Evolutionary conservation across 2,329 filamentous ascomycete species (phyloP).

Genomic region (Intubia oerlemansii): DNA sequence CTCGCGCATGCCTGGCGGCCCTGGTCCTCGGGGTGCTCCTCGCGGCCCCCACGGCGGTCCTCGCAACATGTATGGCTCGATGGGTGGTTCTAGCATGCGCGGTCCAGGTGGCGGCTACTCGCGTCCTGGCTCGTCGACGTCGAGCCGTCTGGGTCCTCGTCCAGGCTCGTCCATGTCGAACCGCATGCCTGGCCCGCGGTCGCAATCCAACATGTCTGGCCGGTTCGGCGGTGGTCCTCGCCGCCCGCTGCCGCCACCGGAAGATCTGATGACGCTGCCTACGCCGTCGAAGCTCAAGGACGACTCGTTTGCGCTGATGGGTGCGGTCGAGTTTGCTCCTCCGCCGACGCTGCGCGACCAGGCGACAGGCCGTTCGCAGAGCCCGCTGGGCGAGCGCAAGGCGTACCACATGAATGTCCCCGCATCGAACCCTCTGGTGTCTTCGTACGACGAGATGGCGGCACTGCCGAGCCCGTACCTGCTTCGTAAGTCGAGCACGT

Average conservation of each 20-base stretch:
- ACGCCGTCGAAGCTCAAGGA: constrained; percentile 72
- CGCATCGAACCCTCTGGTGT: constrained; percentile 56
- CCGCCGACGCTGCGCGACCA: constrained; percentile 45
- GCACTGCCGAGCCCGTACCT: constrained; percentile 75
- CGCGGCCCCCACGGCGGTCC: constrained; percentile 10
- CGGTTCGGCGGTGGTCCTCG: constrained; percentile 18
- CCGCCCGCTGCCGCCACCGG: constrained; percentile 45
- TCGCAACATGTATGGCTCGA: constrained; percentile 22
- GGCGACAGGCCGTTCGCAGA: constrained; percentile 45
- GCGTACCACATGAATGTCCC: constrained; percentile 58
- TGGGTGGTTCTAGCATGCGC: constrained; percentile 22
- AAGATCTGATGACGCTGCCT: constrained; percentile 53
- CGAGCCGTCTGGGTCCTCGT: constrained; percentile 18
- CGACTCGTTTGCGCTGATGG: constrained; percentile 49
- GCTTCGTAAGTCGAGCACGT: constrained; percentile 57
- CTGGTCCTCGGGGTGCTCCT: constrained; percentile 11
- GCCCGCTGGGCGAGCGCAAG: constrained; percentile 39
- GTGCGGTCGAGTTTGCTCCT: constrained; percentile 70
- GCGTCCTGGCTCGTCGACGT: constrained; percentile 15
- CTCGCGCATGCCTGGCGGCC: constrained; percentile 18
- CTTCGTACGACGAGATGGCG: constrained; percentile 70
- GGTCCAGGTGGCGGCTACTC: constrained; percentile 10
- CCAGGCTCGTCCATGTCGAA: constrained; percentile 14
- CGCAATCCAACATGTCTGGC: constrained; percentile 25
- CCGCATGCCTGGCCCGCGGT: constrained; percentile 23